Conservation (phyloP, 2,329 filamentous ascomycete species). For the Phialemoniopsis sp. region DNA sequence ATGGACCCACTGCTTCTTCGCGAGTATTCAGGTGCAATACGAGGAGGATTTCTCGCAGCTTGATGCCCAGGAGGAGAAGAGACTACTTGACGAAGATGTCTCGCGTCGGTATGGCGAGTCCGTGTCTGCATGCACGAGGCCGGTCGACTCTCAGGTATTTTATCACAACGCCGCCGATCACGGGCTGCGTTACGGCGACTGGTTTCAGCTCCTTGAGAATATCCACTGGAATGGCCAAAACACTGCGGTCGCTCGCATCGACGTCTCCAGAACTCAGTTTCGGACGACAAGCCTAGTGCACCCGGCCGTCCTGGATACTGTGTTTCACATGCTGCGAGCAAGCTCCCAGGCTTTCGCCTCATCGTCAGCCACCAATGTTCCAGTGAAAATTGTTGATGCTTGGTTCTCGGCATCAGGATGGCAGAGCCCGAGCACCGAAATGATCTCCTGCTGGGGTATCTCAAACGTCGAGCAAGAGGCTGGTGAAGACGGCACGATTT, state of each 20-base stretch:
- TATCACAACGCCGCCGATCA: conserved; percentile 19
- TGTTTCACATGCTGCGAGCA: conserved; percentile 23
- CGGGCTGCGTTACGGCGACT: conserved; percentile 22
- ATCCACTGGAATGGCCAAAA: conserved; percentile 20
- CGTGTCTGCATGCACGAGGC: conserved; percentile 11
- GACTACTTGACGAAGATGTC: neutral
- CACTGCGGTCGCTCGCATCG: conserved; percentile 14
- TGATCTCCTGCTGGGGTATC: conserved; percentile 17
- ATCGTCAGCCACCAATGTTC: conserved; percentile 19
- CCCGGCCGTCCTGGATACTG: conserved; percentile 28
- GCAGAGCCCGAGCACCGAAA: conserved; percentile 18
- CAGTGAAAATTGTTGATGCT: conserved; percentile 18
- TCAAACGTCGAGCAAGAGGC: conserved; percentile 9
- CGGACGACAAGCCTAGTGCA: conserved; percentile 23
- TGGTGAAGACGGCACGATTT: conserved; percentile 20
- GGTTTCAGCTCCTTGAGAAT: conserved; percentile 21
- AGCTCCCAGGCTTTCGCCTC: conserved; percentile 13
- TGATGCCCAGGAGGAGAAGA: conserved; percentile 2
- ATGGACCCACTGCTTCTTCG: conserved; percentile 24
- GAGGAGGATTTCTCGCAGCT: conserved; percentile 10
- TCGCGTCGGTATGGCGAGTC: conserved; percentile 8
- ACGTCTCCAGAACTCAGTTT: conserved; percentile 12
- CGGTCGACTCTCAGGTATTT: conserved; percentile 18
- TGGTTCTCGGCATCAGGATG: conserved; percentile 27
- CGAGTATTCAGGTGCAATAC: conserved; percentile 22